phyloP scores from a whole-genome alignment of 2,329 filamentous ascomycete genomes.

The Sporothrix brunneoviolacea region DNA sequence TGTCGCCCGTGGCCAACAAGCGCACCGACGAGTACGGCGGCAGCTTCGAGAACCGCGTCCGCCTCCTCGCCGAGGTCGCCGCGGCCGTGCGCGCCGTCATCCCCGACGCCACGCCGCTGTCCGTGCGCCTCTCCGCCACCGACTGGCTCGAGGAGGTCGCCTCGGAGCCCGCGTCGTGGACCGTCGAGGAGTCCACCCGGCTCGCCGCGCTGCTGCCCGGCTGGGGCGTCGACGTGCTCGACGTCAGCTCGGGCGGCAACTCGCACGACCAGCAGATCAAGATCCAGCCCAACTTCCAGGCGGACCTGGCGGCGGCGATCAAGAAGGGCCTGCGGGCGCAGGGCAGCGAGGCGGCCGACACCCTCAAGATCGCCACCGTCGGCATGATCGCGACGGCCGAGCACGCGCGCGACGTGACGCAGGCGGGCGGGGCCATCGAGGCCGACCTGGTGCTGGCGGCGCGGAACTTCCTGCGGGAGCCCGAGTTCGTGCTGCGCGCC shows the following conservation, averaged over 20 bases:
- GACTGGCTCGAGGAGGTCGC: conserved; percentile 51
- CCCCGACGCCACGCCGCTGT: conserved; percentile 48
- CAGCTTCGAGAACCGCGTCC: conserved; percentile 57
- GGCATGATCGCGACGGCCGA: conserved; percentile 65
- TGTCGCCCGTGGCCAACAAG: conserved; percentile 52
- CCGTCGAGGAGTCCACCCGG: conserved; percentile 57
- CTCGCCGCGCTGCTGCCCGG: conserved; percentile 65
- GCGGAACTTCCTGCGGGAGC: conserved; percentile 74
- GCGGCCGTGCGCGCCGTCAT: conserved; percentile 44
- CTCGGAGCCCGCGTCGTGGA: conserved; percentile 49
- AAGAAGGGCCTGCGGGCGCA: conserved; percentile 55
- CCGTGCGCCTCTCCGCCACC: conserved; percentile 54
- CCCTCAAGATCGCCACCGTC: conserved; percentile 64
- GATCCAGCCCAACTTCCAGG: conserved; percentile 62
- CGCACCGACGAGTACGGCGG: conserved; percentile 61
- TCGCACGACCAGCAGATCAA: conserved; percentile 54
- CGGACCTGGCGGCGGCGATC: conserved; percentile 63
- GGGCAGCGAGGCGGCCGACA: conserved; percentile 36
- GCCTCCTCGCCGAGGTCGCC: conserved; percentile 51
- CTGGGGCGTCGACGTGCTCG: conserved; percentile 72
- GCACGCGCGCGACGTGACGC: conserved; percentile 55
- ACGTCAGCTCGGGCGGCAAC: conserved; percentile 73
- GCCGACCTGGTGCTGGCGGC: conserved; percentile 69
- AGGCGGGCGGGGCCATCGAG: conserved; percentile 37
- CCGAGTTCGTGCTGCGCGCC: conserved; percentile 66